A percentile compares a stretch with the other conserved stretches of the same genome.
These are phyloP conservation scores for Sophora flavescens DNA, from an alignment of 306 rosid genomes.

Conservation along the genomic window DNA sequence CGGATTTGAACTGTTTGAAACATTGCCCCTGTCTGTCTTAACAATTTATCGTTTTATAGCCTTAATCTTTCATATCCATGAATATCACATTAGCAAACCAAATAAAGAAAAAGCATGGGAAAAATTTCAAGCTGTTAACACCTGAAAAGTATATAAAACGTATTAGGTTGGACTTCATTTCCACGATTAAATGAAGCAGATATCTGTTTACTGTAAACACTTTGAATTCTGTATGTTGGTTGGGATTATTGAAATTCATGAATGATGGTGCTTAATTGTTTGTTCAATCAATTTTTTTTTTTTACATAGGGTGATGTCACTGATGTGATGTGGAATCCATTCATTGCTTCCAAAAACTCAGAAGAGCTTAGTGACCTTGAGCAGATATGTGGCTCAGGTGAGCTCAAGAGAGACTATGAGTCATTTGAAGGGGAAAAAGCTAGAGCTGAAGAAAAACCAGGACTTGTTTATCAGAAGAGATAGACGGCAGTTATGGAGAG, in stretches of 20 bases:
- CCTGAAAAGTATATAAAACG: too few species aligned
- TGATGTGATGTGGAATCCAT: slow-evolving; percentile 69
- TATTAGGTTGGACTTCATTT: too few species aligned
- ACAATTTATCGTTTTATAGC: too few species aligned
- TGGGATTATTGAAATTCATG: slow-evolving; percentile 18
- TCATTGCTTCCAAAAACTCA: slow-evolving; percentile 75
- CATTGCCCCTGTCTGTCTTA: too few species aligned
- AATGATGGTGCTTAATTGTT: neutral
- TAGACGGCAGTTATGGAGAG: slow-evolving; percentile 71
- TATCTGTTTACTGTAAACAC: too few species aligned
- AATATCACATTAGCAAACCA: too few species aligned
- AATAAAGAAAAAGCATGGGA: too few species aligned
- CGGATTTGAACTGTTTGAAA: neutral
- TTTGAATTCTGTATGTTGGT: neutral
- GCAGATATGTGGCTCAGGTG: too few species aligned
- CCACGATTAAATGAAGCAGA: too few species aligned
- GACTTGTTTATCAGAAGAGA: slow-evolving; percentile 70
- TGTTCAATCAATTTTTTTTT: slow-evolving; percentile 11
- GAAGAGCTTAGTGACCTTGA: too few species aligned
- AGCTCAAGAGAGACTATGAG: slow-evolving; percentile 29
- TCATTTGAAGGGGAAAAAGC: slow-evolving; percentile 68
- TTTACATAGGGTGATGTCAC: slow-evolving; percentile 69
- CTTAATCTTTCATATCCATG: too few species aligned
- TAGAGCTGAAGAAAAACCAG: slow-evolving; percentile 73
- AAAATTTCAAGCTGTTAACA: too few species aligned